phyloP scores from a whole-genome alignment of 2,329 filamentous ascomycete genomes.

The Aureobasidium leucospermi region DNA sequence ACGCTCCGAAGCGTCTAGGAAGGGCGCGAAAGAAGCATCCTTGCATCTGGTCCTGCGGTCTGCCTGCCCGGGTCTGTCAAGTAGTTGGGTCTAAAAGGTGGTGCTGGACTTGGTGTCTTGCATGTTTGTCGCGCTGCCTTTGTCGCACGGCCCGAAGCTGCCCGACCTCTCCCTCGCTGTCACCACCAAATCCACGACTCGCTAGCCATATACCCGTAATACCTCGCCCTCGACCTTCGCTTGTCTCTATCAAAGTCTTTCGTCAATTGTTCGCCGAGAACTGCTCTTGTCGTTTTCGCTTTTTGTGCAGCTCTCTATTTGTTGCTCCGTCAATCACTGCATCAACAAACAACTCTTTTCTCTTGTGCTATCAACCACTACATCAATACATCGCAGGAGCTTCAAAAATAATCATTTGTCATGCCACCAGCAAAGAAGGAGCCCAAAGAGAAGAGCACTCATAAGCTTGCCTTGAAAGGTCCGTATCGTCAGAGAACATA shows the following conservation, averaged over 20 bases:
- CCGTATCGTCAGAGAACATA: slow-evolving; percentile 28
- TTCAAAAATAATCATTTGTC: background rate
- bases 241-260: background rate
- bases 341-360: slow-evolving; percentile 11
- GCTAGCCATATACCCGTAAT: background rate
- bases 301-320: background rate
- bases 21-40: slow-evolving; percentile 38
- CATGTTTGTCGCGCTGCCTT: background rate
- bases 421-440: slow-evolving; percentile 12
- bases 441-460: slow-evolving; percentile 67
- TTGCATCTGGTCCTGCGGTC: slow-evolving; percentile 35
- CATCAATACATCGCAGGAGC: background rate
- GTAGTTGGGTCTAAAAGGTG: background rate
- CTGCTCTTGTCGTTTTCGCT: background rate
- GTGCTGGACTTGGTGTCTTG: background rate
- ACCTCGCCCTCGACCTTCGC: background rate
- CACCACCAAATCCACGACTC: slow-evolving; percentile 6
- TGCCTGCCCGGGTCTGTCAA: slow-evolving; percentile 1
- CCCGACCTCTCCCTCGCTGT: background rate
- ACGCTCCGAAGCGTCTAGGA: slow-evolving; percentile 34
- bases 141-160: background rate
- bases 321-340: background rate
- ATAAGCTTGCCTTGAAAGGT: slow-evolving; percentile 88
- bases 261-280: background rate
- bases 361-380: background rate